Percentiles rank a stretch among this genome's conserved stretches.
Evolutionary conservation across 306 rosid species (phyloP).

Genomic region (Quercus gilva): DNA sequence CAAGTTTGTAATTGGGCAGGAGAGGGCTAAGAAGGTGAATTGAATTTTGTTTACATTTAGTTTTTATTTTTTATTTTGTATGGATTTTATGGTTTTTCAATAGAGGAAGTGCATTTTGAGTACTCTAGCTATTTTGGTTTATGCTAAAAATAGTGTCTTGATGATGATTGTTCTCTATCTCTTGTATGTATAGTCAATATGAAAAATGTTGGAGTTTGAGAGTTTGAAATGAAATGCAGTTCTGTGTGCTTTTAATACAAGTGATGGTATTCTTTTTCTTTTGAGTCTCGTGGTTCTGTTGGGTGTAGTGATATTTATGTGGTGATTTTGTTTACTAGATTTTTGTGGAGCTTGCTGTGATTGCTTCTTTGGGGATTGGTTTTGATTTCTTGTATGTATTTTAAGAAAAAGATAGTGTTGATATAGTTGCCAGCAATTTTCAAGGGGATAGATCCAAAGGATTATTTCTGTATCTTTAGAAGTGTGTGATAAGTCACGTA

Average conservation of each 20-base stretch:
- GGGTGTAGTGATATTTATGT: background rate
- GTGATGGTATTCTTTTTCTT: background rate
- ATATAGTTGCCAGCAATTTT: background rate
- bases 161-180: background rate
- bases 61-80: background rate
- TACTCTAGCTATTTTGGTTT: too few relatives aligned
- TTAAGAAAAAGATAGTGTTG: background rate
- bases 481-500: background rate
- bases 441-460: too few relatives aligned
- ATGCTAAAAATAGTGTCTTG: background rate
- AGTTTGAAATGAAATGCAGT: too few relatives aligned
- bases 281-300: background rate
- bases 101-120: background rate
- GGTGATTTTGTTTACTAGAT: too few relatives aligned
- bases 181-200: background rate
- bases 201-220: background rate
- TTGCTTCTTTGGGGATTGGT: background rate
- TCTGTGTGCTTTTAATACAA: background rate
- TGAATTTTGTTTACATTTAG: background rate
- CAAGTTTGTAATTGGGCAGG: slow-evolving; percentile 94
- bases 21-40: slow-evolving; percentile 83
- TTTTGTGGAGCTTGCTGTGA: too few relatives aligned
- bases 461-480: background rate
- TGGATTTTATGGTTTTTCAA: background rate
- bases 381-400: background rate